These are phyloP conservation scores for Xylaria hypoxylon DNA, from an alignment of 2,329 filamentous ascomycete genomes.

Conservation along the genomic window DNA sequence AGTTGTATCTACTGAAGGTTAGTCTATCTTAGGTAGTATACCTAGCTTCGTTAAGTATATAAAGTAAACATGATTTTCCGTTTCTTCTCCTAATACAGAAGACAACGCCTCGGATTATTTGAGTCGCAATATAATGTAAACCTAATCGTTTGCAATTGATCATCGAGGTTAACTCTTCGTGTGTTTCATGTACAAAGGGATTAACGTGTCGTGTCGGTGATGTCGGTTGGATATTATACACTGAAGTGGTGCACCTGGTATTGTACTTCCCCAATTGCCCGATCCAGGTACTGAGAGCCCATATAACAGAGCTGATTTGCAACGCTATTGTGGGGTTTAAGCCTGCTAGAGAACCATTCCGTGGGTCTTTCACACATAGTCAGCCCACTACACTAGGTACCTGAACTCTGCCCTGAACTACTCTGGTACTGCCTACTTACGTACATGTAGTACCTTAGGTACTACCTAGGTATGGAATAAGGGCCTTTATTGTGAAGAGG, in stretches of 20 bases:
- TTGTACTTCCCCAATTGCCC: neutral
- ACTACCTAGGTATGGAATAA: too few relatives aligned
- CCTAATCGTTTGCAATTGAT: neutral
- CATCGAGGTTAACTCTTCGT: neutral
- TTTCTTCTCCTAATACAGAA: neutral
- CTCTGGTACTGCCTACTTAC: too few relatives aligned
- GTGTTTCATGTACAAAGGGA: conserved; percentile 8
- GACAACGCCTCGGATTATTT: neutral
- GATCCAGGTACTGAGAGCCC: neutral
- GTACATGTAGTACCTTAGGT: too few relatives aligned
- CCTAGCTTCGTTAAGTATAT: neutral
- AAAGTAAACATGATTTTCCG: neutral
- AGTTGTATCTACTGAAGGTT: too few relatives aligned
- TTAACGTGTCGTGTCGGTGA: neutral
- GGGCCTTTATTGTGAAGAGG: neutral
- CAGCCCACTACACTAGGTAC: too few relatives aligned
- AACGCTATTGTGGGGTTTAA: neutral
- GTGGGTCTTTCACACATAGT: too few relatives aligned
- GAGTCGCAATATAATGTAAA: too few relatives aligned
- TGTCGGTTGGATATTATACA: neutral
- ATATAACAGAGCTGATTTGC: neutral
- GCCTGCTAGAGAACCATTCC: too few relatives aligned
- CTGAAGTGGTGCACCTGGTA: neutral
- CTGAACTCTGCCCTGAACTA: neutral
- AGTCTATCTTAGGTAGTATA: too few relatives aligned